Evolutionary conservation across 805 yeast genomes (phyloP), one percentile per base, ranked within the genome.

Genomic region (Nakazawaea pomicola): DNA sequence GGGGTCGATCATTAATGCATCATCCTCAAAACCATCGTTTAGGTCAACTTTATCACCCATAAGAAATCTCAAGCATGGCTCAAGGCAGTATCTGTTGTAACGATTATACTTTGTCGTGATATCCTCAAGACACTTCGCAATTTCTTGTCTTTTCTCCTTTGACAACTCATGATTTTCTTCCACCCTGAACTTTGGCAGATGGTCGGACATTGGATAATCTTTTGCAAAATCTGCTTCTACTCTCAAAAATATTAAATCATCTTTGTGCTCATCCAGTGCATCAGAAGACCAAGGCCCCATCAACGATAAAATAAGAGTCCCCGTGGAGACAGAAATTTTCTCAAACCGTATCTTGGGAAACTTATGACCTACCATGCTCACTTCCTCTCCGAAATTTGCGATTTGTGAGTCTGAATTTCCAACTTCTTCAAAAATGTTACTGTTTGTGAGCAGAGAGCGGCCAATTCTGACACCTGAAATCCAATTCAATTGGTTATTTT

Each of bases 401-500:
- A 79, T 75, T 48, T 61, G 64, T 4, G 50, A 29, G 16, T 29
- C 28, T 9, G 14, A 14, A 33, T 42, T 45, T 23, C 50, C 58
- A 10, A 18, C 24, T 8, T 21, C 34, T 28, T 38, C 42, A 21
- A 38, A 38, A 30, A 38, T 38, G 28, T 38, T 38, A 6, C 42
- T 15, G 56, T 57, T 45, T 7, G 57, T 53, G 42, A 65, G 62
- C 4, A 73, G 74, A 7, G 76, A 57, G 31, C 68, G 64, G 1
- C 87, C 87, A 48, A 91, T 76, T 43, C 89, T 70, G 6, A 91
- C 95, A 38, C 98, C 97, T 0, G 96, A 81, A 29, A 95, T 80
- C 98, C 98, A 91, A 48, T 83, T 80, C 46, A 91, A 64, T 54
- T 87, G 95, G 53, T 34, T 71, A 56, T 45, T 70, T 46, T 36